Percentiles rank a stretch among this genome's conserved stretches.
phyloP scores from a whole-genome alignment of 495 filamentous ascomycete species.

The Darksidea phi region DNA sequence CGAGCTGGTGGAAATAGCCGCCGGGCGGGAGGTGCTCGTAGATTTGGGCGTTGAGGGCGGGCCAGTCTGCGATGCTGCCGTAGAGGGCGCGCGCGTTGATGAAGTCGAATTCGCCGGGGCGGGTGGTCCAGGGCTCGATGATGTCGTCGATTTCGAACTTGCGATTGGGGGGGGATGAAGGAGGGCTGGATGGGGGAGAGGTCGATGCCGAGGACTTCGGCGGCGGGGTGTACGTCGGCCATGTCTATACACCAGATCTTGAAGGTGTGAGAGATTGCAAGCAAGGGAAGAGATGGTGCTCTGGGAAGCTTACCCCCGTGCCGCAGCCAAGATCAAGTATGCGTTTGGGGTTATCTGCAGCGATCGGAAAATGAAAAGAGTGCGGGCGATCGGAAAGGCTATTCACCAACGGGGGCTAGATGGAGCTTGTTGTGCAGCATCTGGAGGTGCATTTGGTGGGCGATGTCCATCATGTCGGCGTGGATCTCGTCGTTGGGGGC shows the following conservation, averaged over 20 bases:
- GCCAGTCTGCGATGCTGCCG: slow-evolving; percentile 61
- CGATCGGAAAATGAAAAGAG: too few species aligned
- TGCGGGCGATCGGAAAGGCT: too few species aligned
- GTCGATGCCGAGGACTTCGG: slow-evolving; percentile 37
- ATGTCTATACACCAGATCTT: slow-evolving; percentile 11
- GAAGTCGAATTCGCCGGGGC: slow-evolving; percentile 58
- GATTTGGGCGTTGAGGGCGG: slow-evolving; percentile 41
- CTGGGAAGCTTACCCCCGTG: too few species aligned
- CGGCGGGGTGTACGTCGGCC: slow-evolving; percentile 16
- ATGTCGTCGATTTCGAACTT: slow-evolving; percentile 58
- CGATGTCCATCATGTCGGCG: slow-evolving; percentile 25
- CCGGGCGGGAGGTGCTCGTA: slow-evolving; percentile 37
- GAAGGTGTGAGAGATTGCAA: too few species aligned
- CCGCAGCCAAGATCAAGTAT: slow-evolving; percentile 29
- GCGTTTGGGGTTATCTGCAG: slow-evolving; percentile 14
- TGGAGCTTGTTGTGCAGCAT: slow-evolving; percentile 28
- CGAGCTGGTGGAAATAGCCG: slow-evolving; percentile 38
- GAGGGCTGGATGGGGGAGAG: slow-evolving; percentile 41
- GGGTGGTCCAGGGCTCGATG: slow-evolving; percentile 54
- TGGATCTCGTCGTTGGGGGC: slow-evolving; percentile 26
- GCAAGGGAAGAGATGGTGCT: too few species aligned
- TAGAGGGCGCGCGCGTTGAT: slow-evolving; percentile 61
- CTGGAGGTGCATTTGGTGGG: slow-evolving; percentile 24
- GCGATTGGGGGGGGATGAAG: slow-evolving; percentile 52
- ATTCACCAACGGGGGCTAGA: slow-evolving; percentile 31